Conservation (phyloP, 805 yeast species). For the Monosporozyma aerobia region DNA sequence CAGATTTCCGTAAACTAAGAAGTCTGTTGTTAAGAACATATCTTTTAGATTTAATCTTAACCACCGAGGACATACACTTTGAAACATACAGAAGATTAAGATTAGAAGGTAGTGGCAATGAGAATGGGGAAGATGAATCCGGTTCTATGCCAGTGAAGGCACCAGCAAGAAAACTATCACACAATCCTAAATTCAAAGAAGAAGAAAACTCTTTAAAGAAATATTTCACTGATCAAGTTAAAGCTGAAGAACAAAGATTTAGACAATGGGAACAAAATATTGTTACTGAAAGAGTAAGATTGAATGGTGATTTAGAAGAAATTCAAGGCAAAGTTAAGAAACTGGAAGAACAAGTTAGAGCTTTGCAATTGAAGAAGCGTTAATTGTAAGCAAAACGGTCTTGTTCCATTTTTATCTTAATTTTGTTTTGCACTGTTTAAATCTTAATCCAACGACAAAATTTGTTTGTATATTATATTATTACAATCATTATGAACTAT, state of each 20-base stretch:
- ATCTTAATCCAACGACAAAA: not conserved
- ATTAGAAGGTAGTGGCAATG: constrained; percentile 41
- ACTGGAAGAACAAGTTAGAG: constrained; percentile 67
- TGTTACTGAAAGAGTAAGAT: constrained; percentile 86
- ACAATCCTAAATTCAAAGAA: constrained; percentile 89
- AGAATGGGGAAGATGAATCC: constrained; percentile 23
- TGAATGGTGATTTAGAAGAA: constrained; percentile 88
- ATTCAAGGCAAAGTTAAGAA: constrained; percentile 68
- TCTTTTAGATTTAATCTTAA: constrained; percentile 69
- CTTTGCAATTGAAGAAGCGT: constrained; percentile 46
- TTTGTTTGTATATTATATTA: not conserved
- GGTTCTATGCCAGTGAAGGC: constrained; percentile 30
- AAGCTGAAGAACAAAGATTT: constrained; percentile 92
- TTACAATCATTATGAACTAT: not conserved
- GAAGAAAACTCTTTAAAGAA: constrained; percentile 91
- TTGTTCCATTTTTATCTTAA: not conserved
- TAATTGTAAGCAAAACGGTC: constrained; percentile 7
- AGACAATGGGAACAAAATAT: constrained; percentile 98
- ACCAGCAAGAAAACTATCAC: constrained; percentile 44
- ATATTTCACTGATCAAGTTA: constrained; percentile 92
- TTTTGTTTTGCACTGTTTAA: not conserved
- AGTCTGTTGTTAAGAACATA: constrained; percentile 71
- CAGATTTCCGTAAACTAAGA: constrained; percentile 78
- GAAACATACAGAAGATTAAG: constrained; percentile 69
- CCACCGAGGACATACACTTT: constrained; percentile 75